Evolutionary conservation across 805 yeast species (phyloP).

Genomic region (Suhomyces kilbournensis): DNA sequence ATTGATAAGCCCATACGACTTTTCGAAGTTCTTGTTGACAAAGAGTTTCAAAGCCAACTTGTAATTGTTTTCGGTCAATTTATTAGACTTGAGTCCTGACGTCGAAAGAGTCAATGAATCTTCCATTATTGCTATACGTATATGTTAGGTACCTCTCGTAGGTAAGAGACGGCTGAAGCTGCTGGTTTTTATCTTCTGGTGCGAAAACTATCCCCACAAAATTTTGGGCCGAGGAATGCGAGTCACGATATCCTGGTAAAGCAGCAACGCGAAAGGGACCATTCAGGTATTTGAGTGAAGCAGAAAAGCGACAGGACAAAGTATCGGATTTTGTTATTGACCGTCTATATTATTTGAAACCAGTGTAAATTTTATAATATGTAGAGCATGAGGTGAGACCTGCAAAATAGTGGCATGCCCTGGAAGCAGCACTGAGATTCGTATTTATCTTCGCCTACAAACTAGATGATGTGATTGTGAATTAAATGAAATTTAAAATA

Average conservation of each 20-base stretch:
- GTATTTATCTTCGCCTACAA: neutral
- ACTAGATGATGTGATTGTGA: neutral
- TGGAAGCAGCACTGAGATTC: neutral
- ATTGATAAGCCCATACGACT: constrained; percentile 27
- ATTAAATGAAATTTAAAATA: too few relatives aligned
- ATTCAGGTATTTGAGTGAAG: neutral
- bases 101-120: neutral
- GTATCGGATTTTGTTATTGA: too few relatives aligned
- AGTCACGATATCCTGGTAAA: neutral
- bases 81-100: neutral
- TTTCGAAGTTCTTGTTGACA: constrained; percentile 34
- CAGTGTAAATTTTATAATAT: neutral
- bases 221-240: neutral
- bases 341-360: neutral
- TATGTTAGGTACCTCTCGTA: neutral
- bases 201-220: neutral
- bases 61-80: constrained; percentile 16
- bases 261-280: neutral
- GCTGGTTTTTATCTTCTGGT: neutral
- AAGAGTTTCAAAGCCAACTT: constrained; percentile 37
- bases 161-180: neutral
- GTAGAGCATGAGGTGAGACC: neutral
- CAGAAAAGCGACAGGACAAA: neutral
- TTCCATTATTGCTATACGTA: neutral
- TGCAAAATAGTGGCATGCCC: neutral